Evolutionary conservation across 768 basidiomycete genomes (phyloP), one percentile per base, ranked within the genome.

Genomic region (Leccinum disarticulatum): DNA sequence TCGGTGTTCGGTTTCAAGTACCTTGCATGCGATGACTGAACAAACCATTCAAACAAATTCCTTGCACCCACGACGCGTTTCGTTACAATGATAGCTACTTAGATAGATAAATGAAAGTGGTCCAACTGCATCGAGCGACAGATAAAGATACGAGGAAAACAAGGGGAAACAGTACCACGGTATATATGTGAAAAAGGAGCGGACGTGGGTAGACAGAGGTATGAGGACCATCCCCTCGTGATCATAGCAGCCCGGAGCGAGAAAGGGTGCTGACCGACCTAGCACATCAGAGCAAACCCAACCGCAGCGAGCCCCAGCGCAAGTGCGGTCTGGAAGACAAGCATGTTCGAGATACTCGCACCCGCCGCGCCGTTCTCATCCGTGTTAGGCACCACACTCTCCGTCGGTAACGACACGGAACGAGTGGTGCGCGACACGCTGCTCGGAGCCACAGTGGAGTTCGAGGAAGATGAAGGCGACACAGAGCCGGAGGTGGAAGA

Each of bases 251-350:
- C 38, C 38, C 8, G 38, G 14, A 41, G 2, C 17, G 17, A n/a
- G 17, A 41, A 46, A 19, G 2, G 43, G 43, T 0, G 2, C 43
- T 46, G n/a, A 10, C n/a, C 9, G 30, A 43, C 46, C 59, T 74
- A 72, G 51, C 64, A 58, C 53, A 63, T 33, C 22, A 56, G 17
- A 3, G 28, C 3, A 56, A 73, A 68, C 10, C 64, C 65, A 36
- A 70, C 4, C 3, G 61, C 66, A 30, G 67, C 62, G 10, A 69
- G 35, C n/a, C 54, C 61, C 8, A 73, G 64, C 5, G 35, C 61
- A 19, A 69, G 57, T 48, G 47, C 62, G 17, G 64, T 57, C 46
- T 59, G 68, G 54, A 60, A 60, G 58, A 64, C 33, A 62, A 27
- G 13, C 31, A 61, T 19, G 10, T 19, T 57, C 6, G 61, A 61